Percentiles rank a stretch among this genome's conserved stretches.
phyloP scores from a whole-genome alignment of 805 yeast species.

The Saccharomycopsis fibuligera region DNA sequence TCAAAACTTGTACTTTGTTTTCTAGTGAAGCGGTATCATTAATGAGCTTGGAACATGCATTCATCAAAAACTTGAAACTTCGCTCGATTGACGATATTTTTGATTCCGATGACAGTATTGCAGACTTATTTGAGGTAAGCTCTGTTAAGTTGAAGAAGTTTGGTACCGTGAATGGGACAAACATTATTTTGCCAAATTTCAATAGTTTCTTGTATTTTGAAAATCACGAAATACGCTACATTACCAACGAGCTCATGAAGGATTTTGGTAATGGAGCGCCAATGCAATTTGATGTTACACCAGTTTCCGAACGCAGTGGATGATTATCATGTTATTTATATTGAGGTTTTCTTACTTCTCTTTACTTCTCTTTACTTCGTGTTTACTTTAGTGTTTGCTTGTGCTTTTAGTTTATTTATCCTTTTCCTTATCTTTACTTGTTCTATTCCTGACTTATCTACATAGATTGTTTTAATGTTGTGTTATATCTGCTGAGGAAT shows the following conservation, averaged over 20 bases:
- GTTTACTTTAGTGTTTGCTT: no score
- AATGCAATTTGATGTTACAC: background rate
- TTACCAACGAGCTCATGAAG: conserved; percentile 13
- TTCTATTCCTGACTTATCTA: no score
- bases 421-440: no score
- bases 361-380: no score
- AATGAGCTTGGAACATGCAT: conserved; percentile 4
- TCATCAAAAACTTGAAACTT: conserved; percentile 5
- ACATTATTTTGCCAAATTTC: conserved; percentile 18
- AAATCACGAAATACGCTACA: conserved; percentile 11
- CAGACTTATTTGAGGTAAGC: conserved; percentile 6
- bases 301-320: no score
- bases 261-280: conserved; percentile 7
- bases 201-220: conserved; percentile 18
- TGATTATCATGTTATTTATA: no score
- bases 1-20: conserved; percentile 5
- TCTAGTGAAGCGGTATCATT: conserved; percentile 12
- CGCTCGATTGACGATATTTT: conserved; percentile 12
- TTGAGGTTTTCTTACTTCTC: no score
- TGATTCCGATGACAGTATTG: conserved; percentile 6
- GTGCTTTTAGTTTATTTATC: no score
- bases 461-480: no score
- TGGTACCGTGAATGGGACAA: conserved; percentile 11
- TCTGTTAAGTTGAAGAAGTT: conserved; percentile 17
- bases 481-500: no score